Evolutionary conservation across 192 early-diverging fungal genomes (phyloP).

Genomic region (Phlyctochytrium planicorne): DNA sequence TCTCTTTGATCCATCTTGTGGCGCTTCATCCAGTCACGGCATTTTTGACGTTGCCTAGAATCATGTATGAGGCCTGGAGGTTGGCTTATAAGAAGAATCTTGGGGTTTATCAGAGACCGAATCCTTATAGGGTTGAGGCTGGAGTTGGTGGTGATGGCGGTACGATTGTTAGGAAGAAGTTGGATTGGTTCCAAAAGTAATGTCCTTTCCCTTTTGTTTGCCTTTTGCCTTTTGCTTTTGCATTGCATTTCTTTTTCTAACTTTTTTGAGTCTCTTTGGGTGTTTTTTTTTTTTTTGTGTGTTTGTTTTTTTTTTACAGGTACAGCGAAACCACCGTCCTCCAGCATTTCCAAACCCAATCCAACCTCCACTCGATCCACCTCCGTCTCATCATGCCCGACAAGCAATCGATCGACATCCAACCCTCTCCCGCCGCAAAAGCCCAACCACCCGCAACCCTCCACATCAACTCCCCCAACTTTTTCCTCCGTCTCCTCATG

Average conservation of each 20-base stretch:
- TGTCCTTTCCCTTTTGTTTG: slow-evolving; percentile 13
- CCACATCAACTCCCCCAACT: slow-evolving; percentile 7
- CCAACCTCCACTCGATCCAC: neutral
- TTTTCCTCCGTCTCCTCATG: slow-evolving; percentile 22
- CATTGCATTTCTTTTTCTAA: neutral
- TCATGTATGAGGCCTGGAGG: slow-evolving; percentile 49
- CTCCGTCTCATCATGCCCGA: neutral
- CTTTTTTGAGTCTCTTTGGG: too few species aligned
- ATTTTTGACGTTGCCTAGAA: slow-evolving; percentile 57
- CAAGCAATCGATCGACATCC: neutral
- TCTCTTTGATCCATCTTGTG: slow-evolving; percentile 25
- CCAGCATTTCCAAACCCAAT: neutral
- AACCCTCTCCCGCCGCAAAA: neutral
- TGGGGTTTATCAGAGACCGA: slow-evolving; percentile 51
- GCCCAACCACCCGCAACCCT: neutral
- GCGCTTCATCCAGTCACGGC: slow-evolving; percentile 42
- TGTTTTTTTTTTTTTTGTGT: slow-evolving; percentile 7
- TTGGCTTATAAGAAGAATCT: slow-evolving; percentile 46
- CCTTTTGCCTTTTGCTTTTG: slow-evolving; percentile 10
- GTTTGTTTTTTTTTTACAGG: neutral
- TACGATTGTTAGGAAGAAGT: neutral
- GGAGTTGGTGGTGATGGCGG: neutral
- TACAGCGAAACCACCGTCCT: neutral
- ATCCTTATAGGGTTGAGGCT: slow-evolving; percentile 13
- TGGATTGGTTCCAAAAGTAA: slow-evolving; percentile 11